Conservation (phyloP, 768 basidiomycete genomes). For the Pleurotus eryngii region DNA sequence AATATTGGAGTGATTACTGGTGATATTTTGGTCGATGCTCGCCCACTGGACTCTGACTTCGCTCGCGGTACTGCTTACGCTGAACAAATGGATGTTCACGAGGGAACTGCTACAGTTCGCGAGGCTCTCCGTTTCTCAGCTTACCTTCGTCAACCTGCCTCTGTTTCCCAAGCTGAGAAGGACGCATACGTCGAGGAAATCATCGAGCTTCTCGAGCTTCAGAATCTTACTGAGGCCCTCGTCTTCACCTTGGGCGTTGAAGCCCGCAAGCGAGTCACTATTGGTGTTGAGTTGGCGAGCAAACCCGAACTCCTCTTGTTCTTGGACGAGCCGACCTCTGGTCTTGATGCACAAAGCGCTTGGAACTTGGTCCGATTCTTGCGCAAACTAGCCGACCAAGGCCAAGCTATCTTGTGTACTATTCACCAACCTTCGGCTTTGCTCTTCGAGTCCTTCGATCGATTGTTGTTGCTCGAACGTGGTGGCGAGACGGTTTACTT, state of each 20-base stretch:
- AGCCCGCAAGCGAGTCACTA: conserved; percentile 82
- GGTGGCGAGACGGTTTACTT: conserved; percentile 95
- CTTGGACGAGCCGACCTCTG: conserved; percentile 51
- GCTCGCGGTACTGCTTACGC: conserved; percentile 75
- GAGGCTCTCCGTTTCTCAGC: conserved; percentile 87
- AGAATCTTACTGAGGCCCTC: conserved; percentile 80
- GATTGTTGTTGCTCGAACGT: conserved; percentile 60
- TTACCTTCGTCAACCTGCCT: conserved; percentile 73
- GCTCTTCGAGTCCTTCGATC: conserved; percentile 84
- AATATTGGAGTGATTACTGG: conserved; percentile 67
- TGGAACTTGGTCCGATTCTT: conserved; percentile 84
- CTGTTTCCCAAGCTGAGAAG: conserved; percentile 69
- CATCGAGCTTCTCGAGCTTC: conserved; percentile 80
- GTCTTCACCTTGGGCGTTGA: conserved; percentile 68
- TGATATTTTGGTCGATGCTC: conserved; percentile 63
- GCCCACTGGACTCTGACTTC: conserved; percentile 52
- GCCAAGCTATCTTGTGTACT: conserved; percentile 88
- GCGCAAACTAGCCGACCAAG: conserved; percentile 77
- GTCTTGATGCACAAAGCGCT: conserved; percentile 52
- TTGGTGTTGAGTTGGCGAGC: conserved; percentile 88
- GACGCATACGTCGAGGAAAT: conserved; percentile 79
- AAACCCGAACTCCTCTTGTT: conserved; percentile 79
- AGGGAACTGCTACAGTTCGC: conserved; percentile 71
- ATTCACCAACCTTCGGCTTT: conserved; percentile 87
- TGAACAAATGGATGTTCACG: conserved; percentile 75